Conservation (phyloP, 805 yeast species). For the Candida quercuum region DNA sequence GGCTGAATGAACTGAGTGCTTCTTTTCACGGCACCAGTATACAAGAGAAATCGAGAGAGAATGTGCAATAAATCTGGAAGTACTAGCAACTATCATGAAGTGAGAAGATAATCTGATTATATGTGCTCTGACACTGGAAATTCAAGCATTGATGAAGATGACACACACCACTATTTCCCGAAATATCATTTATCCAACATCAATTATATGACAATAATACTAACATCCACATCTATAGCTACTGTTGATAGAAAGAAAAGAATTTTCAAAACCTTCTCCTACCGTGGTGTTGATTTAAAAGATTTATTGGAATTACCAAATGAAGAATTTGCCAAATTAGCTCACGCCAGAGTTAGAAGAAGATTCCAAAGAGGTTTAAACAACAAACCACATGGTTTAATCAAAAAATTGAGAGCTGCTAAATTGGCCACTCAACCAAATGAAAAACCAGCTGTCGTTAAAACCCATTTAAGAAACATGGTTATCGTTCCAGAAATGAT, state of each 20-base stretch:
- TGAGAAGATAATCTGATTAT: no score
- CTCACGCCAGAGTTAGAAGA: constrained; percentile 99
- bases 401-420: constrained; percentile 97
- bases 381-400: constrained; percentile 90
- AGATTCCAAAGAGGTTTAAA: constrained; percentile 98
- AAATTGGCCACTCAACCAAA: constrained; percentile 83
- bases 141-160: no score
- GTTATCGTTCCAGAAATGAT: constrained; percentile 99
- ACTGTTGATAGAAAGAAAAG: constrained; percentile 71
- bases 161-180: no score
- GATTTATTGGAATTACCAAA: constrained; percentile 90
- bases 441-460: constrained; percentile 97
- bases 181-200: neutral
- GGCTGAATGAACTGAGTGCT: no score
- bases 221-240: constrained; percentile 15
- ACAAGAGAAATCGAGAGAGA: no score
- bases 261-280: constrained; percentile 93
- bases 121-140: no score
- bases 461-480: constrained; percentile 99
- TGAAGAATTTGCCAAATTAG: constrained; percentile 95
- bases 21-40: no score
- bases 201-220: constrained; percentile 7
- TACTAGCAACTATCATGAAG: no score
- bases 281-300: constrained; percentile 97
- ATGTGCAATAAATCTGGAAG: no score